Conservation (phyloP, 2,329 filamentous ascomycete genomes). For the Tolypocladium cylindrosporum region DNA sequence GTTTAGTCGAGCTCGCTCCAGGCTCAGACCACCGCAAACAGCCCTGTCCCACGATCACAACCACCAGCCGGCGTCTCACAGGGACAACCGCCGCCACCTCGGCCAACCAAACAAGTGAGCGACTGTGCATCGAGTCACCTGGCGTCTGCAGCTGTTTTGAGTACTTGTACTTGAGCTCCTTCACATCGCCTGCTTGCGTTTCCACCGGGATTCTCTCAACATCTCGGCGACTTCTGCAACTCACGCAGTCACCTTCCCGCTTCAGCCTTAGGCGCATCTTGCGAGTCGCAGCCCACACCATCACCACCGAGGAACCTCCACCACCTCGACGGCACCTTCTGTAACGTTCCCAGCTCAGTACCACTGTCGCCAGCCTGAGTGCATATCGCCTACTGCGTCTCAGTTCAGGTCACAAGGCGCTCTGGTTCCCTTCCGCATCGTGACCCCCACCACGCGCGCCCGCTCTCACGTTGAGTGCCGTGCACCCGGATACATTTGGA, state of each 20-base stretch:
- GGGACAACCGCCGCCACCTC: not conserved
- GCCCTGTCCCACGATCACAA: not conserved
- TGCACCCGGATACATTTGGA: not conserved
- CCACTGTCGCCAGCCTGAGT: not conserved
- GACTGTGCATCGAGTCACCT: not conserved
- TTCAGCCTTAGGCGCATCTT: slow-evolving; percentile 3
- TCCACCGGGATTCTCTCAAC: not conserved
- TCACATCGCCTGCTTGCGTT: not conserved
- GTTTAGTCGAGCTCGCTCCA: not conserved
- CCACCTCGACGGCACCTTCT: slow-evolving; percentile 1
- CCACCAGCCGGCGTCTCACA: not conserved
- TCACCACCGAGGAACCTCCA: not conserved
- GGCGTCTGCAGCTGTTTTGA: not conserved
- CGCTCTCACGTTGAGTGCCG: not conserved
- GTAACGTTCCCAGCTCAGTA: slow-evolving; percentile 4
- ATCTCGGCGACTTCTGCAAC: not conserved
- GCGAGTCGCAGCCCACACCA: not conserved
- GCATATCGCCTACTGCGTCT: not conserved
- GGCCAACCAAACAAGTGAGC: not conserved
- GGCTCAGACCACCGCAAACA: not conserved
- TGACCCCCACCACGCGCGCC: not conserved
- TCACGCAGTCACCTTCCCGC: slow-evolving; percentile 8
- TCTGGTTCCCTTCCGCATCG: not conserved
- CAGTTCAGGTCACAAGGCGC: not conserved
- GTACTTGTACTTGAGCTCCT: not conserved